Evolutionary conservation across 441 rosid genomes (phyloP).

Genomic region (Mallotus repandus): DNA sequence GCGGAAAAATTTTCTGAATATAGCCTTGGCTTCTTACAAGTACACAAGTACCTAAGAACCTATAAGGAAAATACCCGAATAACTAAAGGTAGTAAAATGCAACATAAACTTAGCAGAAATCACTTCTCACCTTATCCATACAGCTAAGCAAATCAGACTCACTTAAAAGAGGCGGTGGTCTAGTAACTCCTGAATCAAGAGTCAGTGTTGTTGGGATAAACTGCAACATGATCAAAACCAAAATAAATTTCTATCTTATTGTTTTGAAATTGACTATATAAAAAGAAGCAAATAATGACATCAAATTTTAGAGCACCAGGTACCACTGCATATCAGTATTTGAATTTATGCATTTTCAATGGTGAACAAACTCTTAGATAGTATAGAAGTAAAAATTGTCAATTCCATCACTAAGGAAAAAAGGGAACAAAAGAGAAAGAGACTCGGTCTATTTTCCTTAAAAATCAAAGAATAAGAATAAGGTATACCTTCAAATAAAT

Average conservation of each 20-base stretch:
- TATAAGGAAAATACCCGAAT: neutral
- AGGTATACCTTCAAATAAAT: conserved; percentile 9
- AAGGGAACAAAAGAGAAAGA: neutral
- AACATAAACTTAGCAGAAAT: conserved; percentile 6
- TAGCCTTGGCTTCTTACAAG: neutral
- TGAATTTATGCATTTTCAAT: neutral
- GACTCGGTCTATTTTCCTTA: neutral
- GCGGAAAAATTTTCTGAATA: neutral
- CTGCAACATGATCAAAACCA: conserved; percentile 47
- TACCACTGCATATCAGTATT: neutral
- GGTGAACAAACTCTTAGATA: neutral
- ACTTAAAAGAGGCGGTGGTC: conserved; percentile 88
- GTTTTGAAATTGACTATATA: conserved; percentile 9
- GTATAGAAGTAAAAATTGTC: neutral
- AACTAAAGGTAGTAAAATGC: conserved; percentile 1
- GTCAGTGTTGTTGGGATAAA: conserved; percentile 74
- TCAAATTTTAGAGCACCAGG: conserved; percentile 10
- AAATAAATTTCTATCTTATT: conserved; percentile 12
- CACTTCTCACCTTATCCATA: conserved; percentile 87
- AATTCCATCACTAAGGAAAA: neutral
- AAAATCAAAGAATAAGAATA: neutral
- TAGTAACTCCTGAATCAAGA: conserved; percentile 87
- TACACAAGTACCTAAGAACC: neutral
- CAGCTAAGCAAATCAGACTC: conserved; percentile 93
- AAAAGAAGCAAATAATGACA: conserved; percentile 9